A percentile compares a stretch with the other conserved stretches of the same genome.
Conservation (phyloP, 495 filamentous ascomycete genomes). For the Aspergillus sclerotioniger region DNA sequence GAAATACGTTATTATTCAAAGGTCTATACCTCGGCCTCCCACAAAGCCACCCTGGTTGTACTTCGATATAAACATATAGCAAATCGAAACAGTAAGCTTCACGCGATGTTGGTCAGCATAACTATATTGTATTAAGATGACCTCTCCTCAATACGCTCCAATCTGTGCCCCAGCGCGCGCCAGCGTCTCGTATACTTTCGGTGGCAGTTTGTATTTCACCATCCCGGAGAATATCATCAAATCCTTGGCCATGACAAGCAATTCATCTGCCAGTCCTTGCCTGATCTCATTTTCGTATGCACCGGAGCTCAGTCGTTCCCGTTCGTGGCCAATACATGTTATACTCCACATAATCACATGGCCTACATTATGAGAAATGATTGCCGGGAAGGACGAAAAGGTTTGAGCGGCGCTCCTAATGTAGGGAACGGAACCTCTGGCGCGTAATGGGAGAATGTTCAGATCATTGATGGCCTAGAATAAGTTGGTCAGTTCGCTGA, state of each 20-base stretch:
- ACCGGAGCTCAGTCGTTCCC: constrained; percentile 60
- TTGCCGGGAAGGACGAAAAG: constrained; percentile 70
- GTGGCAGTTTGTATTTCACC: constrained; percentile 81
- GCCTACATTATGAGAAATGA: constrained; percentile 81
- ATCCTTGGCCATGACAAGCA: constrained; percentile 78
- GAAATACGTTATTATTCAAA: too few species aligned
- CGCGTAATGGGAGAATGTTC: constrained; percentile 72
- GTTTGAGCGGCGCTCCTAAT: constrained; percentile 74
- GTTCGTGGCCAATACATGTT: constrained; percentile 71
- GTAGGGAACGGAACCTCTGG: constrained; percentile 63
- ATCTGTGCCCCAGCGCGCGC: constrained; percentile 72
- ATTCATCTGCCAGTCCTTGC: constrained; percentile 62
- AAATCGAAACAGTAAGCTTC: too few species aligned
- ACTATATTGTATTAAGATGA: neutral
- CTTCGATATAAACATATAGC: too few species aligned
- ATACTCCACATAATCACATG: constrained; percentile 92
- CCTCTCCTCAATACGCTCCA: constrained; percentile 48
- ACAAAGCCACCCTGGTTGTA: too few species aligned
- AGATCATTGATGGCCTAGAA: constrained; percentile 67
- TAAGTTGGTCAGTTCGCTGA: constrained; percentile 9
- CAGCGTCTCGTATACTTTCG: constrained; percentile 75
- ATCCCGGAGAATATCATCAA: constrained; percentile 92
- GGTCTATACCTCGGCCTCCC: too few species aligned
- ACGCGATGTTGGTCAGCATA: too few species aligned
- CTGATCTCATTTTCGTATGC: constrained; percentile 74